Conservation (phyloP, 2,329 filamentous ascomycete genomes). For the Colletotrichum kahawae region DNA sequence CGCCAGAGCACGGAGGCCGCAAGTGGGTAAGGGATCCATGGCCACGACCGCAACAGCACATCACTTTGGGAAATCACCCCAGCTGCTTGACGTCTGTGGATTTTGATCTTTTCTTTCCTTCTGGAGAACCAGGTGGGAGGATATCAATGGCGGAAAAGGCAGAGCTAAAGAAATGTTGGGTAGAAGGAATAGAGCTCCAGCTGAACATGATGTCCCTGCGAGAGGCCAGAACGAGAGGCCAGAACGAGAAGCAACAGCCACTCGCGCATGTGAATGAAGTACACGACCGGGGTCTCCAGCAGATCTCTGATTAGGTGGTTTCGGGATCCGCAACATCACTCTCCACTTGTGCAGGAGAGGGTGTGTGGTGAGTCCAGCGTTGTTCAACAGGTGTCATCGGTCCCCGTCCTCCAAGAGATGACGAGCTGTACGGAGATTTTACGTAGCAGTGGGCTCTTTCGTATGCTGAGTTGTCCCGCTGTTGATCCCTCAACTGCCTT, state of each 20-base stretch:
- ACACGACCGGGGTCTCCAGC: background rate
- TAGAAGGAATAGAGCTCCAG: background rate
- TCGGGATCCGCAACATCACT: background rate
- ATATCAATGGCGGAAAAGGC: background rate
- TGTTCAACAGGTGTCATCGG: background rate
- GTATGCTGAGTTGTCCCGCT: background rate
- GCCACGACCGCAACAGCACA: background rate
- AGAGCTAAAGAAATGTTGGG: background rate
- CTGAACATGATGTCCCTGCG: background rate
- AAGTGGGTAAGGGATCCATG: slow-evolving; percentile 8
- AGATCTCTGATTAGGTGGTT: slow-evolving; percentile 8
- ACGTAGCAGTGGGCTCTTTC: background rate
- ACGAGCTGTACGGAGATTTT: background rate
- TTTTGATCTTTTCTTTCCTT: background rate
- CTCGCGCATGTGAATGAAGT: background rate
- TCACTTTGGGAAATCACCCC: background rate
- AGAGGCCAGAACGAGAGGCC: background rate
- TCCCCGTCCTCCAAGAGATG: background rate
- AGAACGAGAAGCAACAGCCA: background rate
- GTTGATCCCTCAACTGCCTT: background rate
- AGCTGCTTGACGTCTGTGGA: background rate
- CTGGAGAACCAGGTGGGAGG: background rate
- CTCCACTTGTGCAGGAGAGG: background rate
- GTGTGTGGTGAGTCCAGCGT: background rate
- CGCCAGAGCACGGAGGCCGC: background rate